Evolutionary conservation across 495 filamentous ascomycete species (phyloP), one percentile per base, ranked within the genome.

Genomic region (Penicillium cataractarum): DNA sequence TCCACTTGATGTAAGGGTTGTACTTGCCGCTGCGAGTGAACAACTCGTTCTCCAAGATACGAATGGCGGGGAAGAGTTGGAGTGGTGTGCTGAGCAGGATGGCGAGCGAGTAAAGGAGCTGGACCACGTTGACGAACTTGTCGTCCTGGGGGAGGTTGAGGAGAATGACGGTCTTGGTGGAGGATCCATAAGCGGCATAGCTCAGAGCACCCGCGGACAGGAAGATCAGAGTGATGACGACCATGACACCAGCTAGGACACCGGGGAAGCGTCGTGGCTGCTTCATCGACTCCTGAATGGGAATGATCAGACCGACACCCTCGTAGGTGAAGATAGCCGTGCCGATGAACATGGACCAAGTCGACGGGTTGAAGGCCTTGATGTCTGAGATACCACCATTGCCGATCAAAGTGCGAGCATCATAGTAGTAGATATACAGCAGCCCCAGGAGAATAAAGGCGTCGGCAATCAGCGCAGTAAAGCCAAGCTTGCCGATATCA

Each of bases 291-390:
- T 95, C 92, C 76, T 99, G 96, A 60, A 99, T 98, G 3, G 95
- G 95, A 60, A 99, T 97, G 76, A 99, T 97, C n/a, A 99, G 84
- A 21, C 95, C 95, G 65, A 99, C 93, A 21, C 95, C 95, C 71
- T 99, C 95, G 65, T 97, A 99, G 6, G 95, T 99, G 80, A 99
- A 99, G 66, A 99, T 97, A 21, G 95, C 96, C 8, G 95, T 98
- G 65, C 95, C 95, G 68, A 99, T 97, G 74, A 98, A 97, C 35
- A 98, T 85, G 0, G 93, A 97, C 95, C 95, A 99, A 68, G 90
- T 86, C 22, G 87, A 83, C 4, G 87, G 76, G 78, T 99, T 99
- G 82, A 99, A 97, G 61, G 86, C 77, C 58, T 87, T 82, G 66
- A 98, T 90, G 72, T 98, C 95, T 0, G 92, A 82, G 13, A 96